These are phyloP conservation scores for Diphasiastrum complanatum DNA, from an alignment of 83 land plant species.

Conservation along the genomic window DNA sequence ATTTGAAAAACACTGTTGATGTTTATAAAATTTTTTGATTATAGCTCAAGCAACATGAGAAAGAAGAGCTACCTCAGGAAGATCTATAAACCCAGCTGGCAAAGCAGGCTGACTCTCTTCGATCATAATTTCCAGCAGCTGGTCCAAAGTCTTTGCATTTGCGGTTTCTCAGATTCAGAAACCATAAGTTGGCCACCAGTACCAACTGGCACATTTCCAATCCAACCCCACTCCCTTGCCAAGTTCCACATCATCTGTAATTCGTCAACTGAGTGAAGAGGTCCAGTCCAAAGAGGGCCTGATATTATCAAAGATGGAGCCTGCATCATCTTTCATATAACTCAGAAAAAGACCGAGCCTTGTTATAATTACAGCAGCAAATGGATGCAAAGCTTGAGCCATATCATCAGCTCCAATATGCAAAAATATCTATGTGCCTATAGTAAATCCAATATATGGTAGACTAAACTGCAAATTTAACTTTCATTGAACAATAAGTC, in stretches of 20 bases:
- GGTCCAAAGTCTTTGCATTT: constrained; percentile 26
- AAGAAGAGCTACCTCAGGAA: constrained; percentile 94
- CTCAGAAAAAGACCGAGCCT: no score
- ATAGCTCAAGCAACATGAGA: no score
- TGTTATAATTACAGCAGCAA: background rate
- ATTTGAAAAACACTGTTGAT: no score
- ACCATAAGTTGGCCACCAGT: constrained; percentile 6
- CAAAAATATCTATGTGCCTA: background rate
- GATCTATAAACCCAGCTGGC: constrained; percentile 67
- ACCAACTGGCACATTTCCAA: constrained; percentile 9
- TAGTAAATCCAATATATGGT: background rate
- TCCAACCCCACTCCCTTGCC: constrained; percentile 79
- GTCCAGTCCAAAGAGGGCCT: constrained; percentile 96
- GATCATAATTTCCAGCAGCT: constrained; percentile 62
- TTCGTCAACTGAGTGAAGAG: constrained; percentile 53
- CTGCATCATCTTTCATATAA: constrained; percentile 24
- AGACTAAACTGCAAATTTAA: background rate
- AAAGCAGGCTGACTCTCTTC: constrained; percentile 75
- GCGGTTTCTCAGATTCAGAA: constrained; percentile 6
- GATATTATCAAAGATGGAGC: constrained; percentile 52
- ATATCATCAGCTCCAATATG: background rate
- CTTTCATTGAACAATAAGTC: no score
- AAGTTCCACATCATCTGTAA: constrained; percentile 49
- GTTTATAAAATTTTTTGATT: no score
- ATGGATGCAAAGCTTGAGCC: background rate